Conservation (phyloP, 805 yeast species). For the Spathaspora boniae region DNA sequence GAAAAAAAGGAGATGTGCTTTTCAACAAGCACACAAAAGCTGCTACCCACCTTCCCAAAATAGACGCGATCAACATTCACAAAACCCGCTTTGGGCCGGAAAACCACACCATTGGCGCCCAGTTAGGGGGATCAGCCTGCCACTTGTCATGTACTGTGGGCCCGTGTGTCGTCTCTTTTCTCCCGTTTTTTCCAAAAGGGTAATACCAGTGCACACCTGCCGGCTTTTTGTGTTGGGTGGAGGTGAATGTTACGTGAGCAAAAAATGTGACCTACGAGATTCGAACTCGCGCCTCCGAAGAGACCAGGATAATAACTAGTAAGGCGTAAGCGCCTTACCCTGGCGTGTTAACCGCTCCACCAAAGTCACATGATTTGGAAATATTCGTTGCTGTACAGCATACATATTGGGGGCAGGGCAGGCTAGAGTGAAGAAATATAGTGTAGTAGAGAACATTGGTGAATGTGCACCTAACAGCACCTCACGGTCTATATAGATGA, state of each 20-base stretch:
- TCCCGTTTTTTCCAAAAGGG: no score
- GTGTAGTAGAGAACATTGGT: neutral
- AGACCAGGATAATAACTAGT: conserved; percentile 34
- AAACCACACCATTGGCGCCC: neutral
- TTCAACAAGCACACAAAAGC: neutral
- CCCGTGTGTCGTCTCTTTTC: no score
- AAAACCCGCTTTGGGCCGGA: neutral
- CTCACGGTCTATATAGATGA: neutral
- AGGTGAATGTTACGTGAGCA: no score
- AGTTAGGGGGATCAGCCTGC: neutral
- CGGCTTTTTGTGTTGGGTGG: neutral
- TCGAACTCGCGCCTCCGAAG: conserved; percentile 46
- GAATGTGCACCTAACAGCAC: neutral
- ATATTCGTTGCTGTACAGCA: no score
- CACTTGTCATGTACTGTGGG: no score
- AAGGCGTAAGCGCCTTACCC: no score
- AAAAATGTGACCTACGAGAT: conserved; percentile 40
- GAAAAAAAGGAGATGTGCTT: neutral
- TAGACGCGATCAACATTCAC: neutral
- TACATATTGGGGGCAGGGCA: no score
- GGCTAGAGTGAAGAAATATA: neutral
- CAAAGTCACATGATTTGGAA: no score
- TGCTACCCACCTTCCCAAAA: neutral
- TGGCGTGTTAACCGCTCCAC: no score
- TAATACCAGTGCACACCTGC: neutral